Evolutionary conservation across 306 rosid genomes (phyloP).

Genomic region (Vigna hirtella): DNA sequence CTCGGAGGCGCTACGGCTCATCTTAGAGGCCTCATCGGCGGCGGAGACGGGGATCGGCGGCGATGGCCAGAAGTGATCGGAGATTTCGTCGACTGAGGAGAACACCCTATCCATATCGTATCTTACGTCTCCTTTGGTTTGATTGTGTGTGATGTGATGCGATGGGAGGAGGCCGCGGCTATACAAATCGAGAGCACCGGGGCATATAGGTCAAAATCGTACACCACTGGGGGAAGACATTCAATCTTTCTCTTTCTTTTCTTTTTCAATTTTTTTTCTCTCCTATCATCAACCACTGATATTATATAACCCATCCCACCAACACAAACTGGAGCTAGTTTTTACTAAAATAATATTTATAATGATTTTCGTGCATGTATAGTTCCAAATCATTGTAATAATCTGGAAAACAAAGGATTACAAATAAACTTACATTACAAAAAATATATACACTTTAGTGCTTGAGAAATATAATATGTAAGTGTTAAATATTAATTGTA

Average conservation of each 20-base stretch:
- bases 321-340: no score
- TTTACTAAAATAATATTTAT: no score
- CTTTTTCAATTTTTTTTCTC: not conserved
- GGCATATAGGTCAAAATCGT: constrained; percentile 29
- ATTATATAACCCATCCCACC: no score
- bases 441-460: no score
- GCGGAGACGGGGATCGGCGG: constrained; percentile 39
- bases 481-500: no score
- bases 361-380: no score
- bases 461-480: no score
- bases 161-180: not conserved
- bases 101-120: constrained; percentile 81
- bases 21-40: constrained; percentile 47
- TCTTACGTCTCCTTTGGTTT: not conserved
- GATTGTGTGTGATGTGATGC: constrained; percentile 24
- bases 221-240: not conserved
- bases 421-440: no score
- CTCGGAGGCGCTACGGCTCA: constrained; percentile 88
- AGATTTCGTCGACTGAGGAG: constrained; percentile 81
- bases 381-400: no score
- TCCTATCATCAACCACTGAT: not conserved
- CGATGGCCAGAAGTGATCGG: constrained; percentile 78
- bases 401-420: no score
- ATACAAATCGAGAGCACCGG: constrained; percentile 13
- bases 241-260: not conserved